Evolutionary conservation across 768 basidiomycete species (phyloP), one percentile per base, ranked within the genome.

Genomic region (Hericium coralloides): DNA sequence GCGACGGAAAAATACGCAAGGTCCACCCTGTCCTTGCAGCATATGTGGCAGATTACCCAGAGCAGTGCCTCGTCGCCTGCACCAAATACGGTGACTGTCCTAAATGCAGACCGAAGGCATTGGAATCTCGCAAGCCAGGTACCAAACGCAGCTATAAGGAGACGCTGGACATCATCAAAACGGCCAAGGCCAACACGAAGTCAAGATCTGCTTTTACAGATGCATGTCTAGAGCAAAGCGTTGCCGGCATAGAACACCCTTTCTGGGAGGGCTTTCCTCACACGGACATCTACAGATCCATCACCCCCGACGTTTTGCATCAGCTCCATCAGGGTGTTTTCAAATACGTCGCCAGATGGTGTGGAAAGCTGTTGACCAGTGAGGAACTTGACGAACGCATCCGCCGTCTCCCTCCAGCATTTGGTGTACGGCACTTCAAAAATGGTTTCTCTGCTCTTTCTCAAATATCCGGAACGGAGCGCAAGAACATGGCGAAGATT

Each of bases 1-100:
- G 45, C 1, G 61, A 67, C 43, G 65, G 66, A 4, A 26, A 7
- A 3, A 31, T 60, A 5, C 59, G 64, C 2, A n/a, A 26, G 2
- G 37, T 55, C 20, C 55, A 54, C 48, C 66, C 66, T 12, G 59
- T 67, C n/a, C 39, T 67, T 4, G 64, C 65, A 17, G 52, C 54
- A 2, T 63, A 61, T 37, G 55, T 60, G 15, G 63, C 55, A 2
- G 65, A 67, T 49, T 58, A 64, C 41, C 65, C 66, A 10, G 66
- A 66, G 52, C 65, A 67, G 38, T 63, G 59, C 31, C 57, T 64
- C 3, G 60, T 65, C 12, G 31, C 59, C 8, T 39, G 23, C 22
- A 12, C 36, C 37, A 54, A 22, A 22, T 22, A 15, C 12, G 25
- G 12, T 4, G 37, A 20, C 25, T 57, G 61, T 48, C 58, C 53